Percentiles rank a stretch among this genome's conserved stretches.
Evolutionary conservation across 164 flowering plant species (phyloP).

Genomic region (Liriodendron chinense): DNA sequence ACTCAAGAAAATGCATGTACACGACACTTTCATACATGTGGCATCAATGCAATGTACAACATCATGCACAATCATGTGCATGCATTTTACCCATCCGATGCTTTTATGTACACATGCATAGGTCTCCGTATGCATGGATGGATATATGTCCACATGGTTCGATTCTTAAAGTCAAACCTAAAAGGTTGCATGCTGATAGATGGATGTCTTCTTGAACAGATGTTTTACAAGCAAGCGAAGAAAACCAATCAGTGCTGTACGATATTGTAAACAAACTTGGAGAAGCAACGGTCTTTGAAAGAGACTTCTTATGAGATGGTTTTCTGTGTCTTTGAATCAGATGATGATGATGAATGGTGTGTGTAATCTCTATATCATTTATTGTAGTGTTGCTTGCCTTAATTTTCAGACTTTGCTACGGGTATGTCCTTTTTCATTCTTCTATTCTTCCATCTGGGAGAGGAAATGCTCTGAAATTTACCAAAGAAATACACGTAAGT

Average conservation of each 20-base stretch:
- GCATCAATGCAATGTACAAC: no score
- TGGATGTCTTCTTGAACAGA: constrained; percentile 35
- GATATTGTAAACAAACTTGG: constrained; percentile 42
- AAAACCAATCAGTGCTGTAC: constrained; percentile 93
- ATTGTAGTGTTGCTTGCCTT: neutral
- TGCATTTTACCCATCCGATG: no score
- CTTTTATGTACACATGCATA: neutral
- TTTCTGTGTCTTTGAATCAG: neutral
- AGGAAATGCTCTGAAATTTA: neutral
- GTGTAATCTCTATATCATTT: neutral
- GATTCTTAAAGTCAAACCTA: neutral
- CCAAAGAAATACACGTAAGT: neutral
- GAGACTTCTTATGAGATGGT: neutral
- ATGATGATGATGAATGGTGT: neutral
- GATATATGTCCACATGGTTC: neutral
- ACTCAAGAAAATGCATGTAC: no score
- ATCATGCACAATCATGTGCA: no score
- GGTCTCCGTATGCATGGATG: neutral
- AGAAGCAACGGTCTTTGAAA: neutral
- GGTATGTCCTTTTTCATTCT: neutral
- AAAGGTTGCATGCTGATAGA: neutral
- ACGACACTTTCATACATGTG: no score
- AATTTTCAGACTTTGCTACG: neutral
- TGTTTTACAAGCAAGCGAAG: constrained; percentile 99
- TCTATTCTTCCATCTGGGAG: neutral